Conservation (phyloP, 1,139 yeast genomes). For the Geotrichum reessii region DNA sequence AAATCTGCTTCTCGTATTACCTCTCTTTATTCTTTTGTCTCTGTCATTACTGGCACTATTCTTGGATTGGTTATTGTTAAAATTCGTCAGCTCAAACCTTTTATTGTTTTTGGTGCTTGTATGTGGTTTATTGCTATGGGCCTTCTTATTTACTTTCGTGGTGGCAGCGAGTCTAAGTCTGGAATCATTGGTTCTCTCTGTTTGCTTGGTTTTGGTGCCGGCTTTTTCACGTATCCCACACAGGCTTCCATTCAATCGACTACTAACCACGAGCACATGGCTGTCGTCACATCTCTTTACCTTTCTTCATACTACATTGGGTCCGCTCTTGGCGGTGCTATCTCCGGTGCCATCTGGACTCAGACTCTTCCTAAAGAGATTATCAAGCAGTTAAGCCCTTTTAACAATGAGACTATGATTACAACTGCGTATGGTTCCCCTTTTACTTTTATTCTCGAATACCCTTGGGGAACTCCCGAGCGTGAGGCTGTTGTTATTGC, state of each 20-base stretch:
- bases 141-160: constrained; percentile 52
- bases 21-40: constrained; percentile 57
- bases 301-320: constrained; percentile 43
- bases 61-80: constrained; percentile 51
- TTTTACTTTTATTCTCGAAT: constrained; percentile 41
- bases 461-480: constrained; percentile 58
- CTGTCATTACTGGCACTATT: constrained; percentile 56
- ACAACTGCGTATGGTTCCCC: constrained; percentile 51
- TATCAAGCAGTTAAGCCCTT: constrained; percentile 24
- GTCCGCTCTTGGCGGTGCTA: constrained; percentile 42
- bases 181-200: constrained; percentile 67
- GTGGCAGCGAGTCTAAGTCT: constrained; percentile 42
- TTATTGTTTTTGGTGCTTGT: constrained; percentile 52
- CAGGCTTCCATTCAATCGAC: constrained; percentile 60
- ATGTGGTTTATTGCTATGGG: constrained; percentile 58
- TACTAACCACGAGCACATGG: constrained; percentile 49
- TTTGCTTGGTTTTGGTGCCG: constrained; percentile 67
- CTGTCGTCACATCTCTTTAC: constrained; percentile 42
- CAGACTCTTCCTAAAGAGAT: constrained; percentile 38
- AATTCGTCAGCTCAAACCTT: constrained; percentile 52
- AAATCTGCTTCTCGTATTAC: constrained; percentile 63
- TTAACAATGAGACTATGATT: constrained; percentile 35
- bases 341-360: constrained; percentile 49
- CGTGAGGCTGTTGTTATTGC: constrained; percentile 53
- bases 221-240: constrained; percentile 62